These are phyloP conservation scores for Trichoderma guizhouense DNA, from an alignment of 2,329 filamentous ascomycete species.

Conservation along the genomic window DNA sequence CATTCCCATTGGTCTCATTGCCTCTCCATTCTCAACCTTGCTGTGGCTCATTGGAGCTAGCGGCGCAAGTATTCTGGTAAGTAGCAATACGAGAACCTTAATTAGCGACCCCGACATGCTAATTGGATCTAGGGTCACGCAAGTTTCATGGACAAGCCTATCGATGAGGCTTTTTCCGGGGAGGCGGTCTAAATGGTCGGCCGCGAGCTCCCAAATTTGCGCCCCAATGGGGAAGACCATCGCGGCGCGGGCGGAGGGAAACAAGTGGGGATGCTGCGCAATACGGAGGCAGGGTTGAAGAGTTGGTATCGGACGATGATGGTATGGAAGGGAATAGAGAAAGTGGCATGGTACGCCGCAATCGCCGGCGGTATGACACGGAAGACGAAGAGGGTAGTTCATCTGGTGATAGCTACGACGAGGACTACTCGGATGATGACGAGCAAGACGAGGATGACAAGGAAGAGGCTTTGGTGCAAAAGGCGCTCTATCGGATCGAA, in stretches of 20 bases:
- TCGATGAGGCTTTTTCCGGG: conserved; percentile 99
- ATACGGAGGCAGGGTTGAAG: conserved; percentile 54
- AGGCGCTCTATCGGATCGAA: conserved; percentile 75
- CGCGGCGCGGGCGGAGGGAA: conserved; percentile 75
- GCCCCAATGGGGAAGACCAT: conserved; percentile 99
- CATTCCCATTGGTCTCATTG: conserved; percentile 79
- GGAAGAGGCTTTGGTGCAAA: conserved; percentile 75
- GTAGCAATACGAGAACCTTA: not conserved
- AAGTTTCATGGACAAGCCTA: conserved; percentile 93
- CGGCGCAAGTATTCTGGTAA: conserved; percentile 75
- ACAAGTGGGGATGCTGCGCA: conserved; percentile 46
- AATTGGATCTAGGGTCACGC: conserved; percentile 66
- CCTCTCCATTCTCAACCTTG: conserved; percentile 78
- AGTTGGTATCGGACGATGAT: conserved; percentile 62
- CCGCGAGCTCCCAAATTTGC: conserved; percentile 94
- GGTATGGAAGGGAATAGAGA: conserved; percentile 49
- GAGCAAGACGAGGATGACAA: conserved; percentile 30
- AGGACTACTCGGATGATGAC: conserved; percentile 35
- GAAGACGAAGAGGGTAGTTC: conserved; percentile 33
- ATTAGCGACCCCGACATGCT: not conserved
- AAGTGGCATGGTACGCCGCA: conserved; percentile 39
- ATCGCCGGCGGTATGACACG: conserved; percentile 29
- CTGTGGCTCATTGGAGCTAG: conserved; percentile 96
- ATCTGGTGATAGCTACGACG: conserved; percentile 28
- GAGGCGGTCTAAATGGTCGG: conserved; percentile 99